These are phyloP conservation scores for Pythium scleroteichum DNA, from an alignment of 352 stramenopile genomes.

Conservation along the genomic window DNA sequence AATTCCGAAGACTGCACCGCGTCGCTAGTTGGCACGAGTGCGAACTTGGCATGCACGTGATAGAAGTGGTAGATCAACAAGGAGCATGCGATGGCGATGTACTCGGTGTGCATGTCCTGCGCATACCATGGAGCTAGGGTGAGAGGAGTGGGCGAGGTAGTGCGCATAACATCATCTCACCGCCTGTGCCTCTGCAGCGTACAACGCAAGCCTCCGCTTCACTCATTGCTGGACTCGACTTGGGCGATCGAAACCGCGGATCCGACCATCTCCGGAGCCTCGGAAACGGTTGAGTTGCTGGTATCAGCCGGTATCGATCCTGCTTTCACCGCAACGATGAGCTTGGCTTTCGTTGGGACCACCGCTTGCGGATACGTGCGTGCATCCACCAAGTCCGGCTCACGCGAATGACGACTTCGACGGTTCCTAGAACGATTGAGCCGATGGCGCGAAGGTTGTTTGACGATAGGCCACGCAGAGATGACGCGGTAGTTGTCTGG, in stretches of 20 bases:
- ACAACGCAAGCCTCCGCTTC: conserved; percentile 28
- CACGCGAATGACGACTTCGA: conserved; percentile 4
- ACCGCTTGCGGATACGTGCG: background rate
- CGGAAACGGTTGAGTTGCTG: background rate
- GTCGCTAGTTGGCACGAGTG: background rate
- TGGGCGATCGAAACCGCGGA: background rate
- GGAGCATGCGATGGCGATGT: conserved; percentile 50
- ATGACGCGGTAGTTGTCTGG: background rate
- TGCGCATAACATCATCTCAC: conserved; percentile 6
- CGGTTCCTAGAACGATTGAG: conserved; percentile 1
- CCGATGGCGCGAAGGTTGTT: background rate
- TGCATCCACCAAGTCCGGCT: conserved; percentile 2
- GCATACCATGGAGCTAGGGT: too few relatives aligned
- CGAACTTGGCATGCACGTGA: conserved; percentile 31
- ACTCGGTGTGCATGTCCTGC: conserved; percentile 52
- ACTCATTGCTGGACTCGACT: conserved; percentile 28
- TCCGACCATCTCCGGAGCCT: background rate
- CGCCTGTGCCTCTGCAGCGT: conserved; percentile 41
- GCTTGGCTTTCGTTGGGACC: background rate
- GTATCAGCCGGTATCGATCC: background rate
- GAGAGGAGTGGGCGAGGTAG: too few relatives aligned
- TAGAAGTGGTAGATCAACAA: conserved; percentile 45
- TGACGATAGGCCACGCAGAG: background rate
- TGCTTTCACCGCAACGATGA: background rate
- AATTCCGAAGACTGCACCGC: too few relatives aligned